Evolutionary conservation across 345 rosid species (phyloP).

Genomic region (Trapa bicornis): DNA sequence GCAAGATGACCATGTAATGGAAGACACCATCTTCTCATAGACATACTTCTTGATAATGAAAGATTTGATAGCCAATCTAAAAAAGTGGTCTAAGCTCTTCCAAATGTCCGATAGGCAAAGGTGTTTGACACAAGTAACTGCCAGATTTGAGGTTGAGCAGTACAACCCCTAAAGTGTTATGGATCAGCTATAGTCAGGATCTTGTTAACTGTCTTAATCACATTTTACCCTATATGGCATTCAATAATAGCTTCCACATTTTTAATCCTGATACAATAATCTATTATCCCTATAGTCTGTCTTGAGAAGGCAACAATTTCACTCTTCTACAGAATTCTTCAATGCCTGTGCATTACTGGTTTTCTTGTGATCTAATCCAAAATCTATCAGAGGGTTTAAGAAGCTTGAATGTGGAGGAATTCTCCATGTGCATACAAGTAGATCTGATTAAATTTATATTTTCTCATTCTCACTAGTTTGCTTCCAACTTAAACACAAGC

Average conservation of each 20-base stretch:
- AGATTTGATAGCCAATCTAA: not conserved
- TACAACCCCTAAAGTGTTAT: not conserved
- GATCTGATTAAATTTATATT: not conserved
- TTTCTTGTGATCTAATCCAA: not conserved
- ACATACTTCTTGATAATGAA: not conserved
- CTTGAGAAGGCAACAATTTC: not conserved
- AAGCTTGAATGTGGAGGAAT: too few species aligned
- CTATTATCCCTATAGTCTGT: not conserved
- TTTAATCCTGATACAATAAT: not conserved
- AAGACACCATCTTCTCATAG: not conserved
- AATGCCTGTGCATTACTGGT: not conserved
- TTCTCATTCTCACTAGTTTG: not conserved
- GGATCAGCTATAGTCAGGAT: not conserved
- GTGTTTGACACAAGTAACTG: not conserved
- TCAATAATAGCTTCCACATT: not conserved
- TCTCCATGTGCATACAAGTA: not conserved
- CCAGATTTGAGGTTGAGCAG: not conserved
- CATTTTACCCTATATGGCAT: not conserved
- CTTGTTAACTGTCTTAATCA: not conserved
- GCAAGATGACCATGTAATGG: not conserved
- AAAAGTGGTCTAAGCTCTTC: not conserved
- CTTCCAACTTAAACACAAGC: not conserved
- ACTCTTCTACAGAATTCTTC: not conserved
- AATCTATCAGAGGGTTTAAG: too few species aligned
- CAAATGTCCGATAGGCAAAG: not conserved